Conservation (phyloP, 306 rosid species). For the Vigna angularis region DNA sequence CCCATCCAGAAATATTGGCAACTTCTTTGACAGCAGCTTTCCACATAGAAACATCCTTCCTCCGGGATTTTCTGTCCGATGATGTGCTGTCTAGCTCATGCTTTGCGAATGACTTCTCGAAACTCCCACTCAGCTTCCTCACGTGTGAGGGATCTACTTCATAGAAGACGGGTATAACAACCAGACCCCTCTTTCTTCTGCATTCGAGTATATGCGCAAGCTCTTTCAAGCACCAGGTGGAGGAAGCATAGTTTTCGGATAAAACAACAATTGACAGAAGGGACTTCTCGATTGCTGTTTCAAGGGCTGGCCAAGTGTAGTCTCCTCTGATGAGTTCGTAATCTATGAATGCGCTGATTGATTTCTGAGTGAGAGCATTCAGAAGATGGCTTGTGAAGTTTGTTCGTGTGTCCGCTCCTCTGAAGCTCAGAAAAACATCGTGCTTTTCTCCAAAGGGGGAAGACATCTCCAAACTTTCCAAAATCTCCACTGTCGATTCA, state of each 20-base stretch:
- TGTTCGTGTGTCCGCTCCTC: constrained; percentile 43
- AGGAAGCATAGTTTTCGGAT: constrained; percentile 36
- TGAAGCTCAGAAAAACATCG: constrained; percentile 47
- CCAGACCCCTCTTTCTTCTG: constrained; percentile 11
- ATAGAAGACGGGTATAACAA: constrained; percentile 41
- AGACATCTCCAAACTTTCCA: background rate
- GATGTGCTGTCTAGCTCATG: background rate
- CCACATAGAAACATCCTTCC: background rate
- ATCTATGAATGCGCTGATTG: constrained; percentile 31
- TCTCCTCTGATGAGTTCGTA: constrained; percentile 7
- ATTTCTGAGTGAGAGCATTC: background rate
- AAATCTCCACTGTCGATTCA: background rate
- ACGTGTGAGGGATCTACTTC: constrained; percentile 25
- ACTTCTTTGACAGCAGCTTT: constrained; percentile 35
- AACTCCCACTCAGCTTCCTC: constrained; percentile 10
- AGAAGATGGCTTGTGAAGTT: constrained; percentile 32
- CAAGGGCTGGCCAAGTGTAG: constrained; percentile 27
- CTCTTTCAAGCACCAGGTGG: constrained; percentile 46
- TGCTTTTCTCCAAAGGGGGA: background rate
- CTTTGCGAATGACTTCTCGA: background rate
- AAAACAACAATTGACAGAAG: constrained; percentile 29
- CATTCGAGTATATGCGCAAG: constrained; percentile 28
- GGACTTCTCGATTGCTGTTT: constrained; percentile 34
- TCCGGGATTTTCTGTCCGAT: background rate
- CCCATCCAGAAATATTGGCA: constrained; percentile 46